Evolutionary conservation across 129 eudicot genomes (phyloP), one percentile per base, ranked within the genome.

Genomic region (Arctium lappa): DNA sequence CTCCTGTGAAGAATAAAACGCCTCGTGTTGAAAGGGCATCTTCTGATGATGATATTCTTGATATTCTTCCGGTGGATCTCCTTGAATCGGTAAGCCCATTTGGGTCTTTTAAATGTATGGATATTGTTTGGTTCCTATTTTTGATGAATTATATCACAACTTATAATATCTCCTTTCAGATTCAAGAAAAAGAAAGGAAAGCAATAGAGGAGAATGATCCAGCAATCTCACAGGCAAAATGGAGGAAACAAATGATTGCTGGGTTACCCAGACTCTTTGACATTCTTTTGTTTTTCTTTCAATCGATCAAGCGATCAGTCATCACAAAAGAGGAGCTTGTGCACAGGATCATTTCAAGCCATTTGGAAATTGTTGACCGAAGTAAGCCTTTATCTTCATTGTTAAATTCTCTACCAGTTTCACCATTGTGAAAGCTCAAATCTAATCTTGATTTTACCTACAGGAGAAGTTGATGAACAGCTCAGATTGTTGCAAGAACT

Each of bases 381-480:
- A 80, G 97, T 93, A 89, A 90, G 92, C 60, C 29, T 29, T 53
- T 4, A 30, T 63, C 34, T 74, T 77, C 81, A 9, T 66, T 4
- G 30, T 70, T 34, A 6, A 2, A 12, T 40, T 7, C 2, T 27
- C n/a, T 27, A 73, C 39, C 34, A 13, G 0, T 12, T 22, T 1
- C 3, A 30, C 16, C 16, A 56, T 33, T 8, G 30, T 34, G 69
- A 62, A 83, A 29, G 32, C 10, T 18, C 8, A 39, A 29, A 77
- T 10, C 74, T 82, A 74, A 84, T 31, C 46, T 6, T 76, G 70
- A 39, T 42, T 74, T 74, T 16, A 72, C 72, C 4, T 30, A 70
- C 94, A 93, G 97, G 89, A 32, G 97, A 95, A 81, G 87, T 88
- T 76, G 97, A 92, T 79, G 93, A 92, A 78, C 92, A 91, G 80